Base-by-base conservation (phyloP, 1,284 basidiomycete species). In the Ceratobasidium sp. region DNA sequence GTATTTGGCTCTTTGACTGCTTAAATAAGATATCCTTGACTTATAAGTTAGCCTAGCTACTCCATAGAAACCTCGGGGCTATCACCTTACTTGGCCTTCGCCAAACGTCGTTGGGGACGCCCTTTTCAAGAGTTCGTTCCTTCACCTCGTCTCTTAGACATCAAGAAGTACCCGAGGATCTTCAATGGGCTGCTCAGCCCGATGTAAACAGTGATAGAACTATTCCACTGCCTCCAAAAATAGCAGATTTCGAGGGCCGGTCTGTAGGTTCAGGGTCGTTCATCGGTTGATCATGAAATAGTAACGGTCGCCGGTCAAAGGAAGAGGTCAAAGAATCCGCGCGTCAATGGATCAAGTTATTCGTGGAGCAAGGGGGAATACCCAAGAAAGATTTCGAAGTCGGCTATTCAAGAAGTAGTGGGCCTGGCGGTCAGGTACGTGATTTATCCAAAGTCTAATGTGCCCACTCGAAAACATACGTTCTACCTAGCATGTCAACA, bases 341-440 rank as follows among this genome's bases (percentile, higher is more conserved):
- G 12, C 56, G 71, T 12, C 44, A 28, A 28, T 73, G 71, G 71
- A 44, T 51, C 20, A 46, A 33, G 23, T 3, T 1, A 5, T 73
- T 73, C 26, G 40, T 46, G 10, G 71, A 73, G 15, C 71, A 28
- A 23, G 71, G 71, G 12, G 71, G 71, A 13, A 28, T 73, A 28
- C 71, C 71, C 7, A 73, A 49, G 44, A 61, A 60, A 42, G 71
- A 73, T 20, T 73, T 73, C 33, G 71, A 73, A 28, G 44, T 73
- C 10, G 71, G 71, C 12, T 73, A 73, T 46, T 73, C 71, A 6
- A 40, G 71, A 23, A 73, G 71, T 23, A 73, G 71, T 49, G 71
- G 71, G 20, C 71, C 71, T 49, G 71, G 71, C 20, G 71, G 71
- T n/a, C 71, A 73, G 58, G 71, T 72, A 61, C 15, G 70, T 44